Base-by-base conservation (phyloP, 768 basidiomycete species). In the Mycena capillaripes region DNA sequence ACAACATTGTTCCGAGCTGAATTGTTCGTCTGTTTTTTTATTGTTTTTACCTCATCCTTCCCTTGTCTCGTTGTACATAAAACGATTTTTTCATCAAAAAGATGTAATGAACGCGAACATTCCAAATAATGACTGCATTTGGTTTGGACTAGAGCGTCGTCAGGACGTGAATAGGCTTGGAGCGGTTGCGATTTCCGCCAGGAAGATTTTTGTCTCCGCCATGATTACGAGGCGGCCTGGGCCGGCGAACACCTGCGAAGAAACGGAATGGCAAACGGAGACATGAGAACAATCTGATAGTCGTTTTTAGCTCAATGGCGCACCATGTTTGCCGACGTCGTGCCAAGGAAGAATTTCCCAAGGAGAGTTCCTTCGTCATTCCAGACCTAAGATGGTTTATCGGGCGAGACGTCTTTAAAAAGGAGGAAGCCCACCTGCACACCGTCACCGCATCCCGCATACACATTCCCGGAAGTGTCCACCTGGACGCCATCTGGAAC, bases 361-460 rank as follows among this genome's bases (percentile, higher is more conserved):
- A 93, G 81, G 1, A 93, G 82, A 0, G 84, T 86, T 0, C 92
- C 91, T 23, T 86, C 77, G 16, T 82, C 61, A 74, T 87, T 85
- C 87, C 89, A 91, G 7, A 92, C 88, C 87, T 88, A 34, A 36
- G 10, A 30, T 21, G 19, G 3, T 2, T 55, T 2, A 30, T 25
- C 17, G 52, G 16, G 27, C 16, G 21, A 29, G 53, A 32, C 21
- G 27, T 32, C 17, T 14, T 55, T 32, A 9, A 55, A 12, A 8
- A 16, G 23, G n/a, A 58, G 12, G 56, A 62, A 52, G 72, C 84
- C 63, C 40, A 90, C 91, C 30, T 93, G 89, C 0, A 89, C 86
- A 44, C 92, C 93, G 67, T 94, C 93, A n/a, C 89, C 92, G 66
- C 88, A 89, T 2, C 90, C 91, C 0, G 90, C 83, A 76, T 89